A percentile compares a stretch with the other conserved stretches of the same genome.
Evolutionary conservation across 345 rosid species (phyloP).

Genomic region (Pelargonium nanum): DNA sequence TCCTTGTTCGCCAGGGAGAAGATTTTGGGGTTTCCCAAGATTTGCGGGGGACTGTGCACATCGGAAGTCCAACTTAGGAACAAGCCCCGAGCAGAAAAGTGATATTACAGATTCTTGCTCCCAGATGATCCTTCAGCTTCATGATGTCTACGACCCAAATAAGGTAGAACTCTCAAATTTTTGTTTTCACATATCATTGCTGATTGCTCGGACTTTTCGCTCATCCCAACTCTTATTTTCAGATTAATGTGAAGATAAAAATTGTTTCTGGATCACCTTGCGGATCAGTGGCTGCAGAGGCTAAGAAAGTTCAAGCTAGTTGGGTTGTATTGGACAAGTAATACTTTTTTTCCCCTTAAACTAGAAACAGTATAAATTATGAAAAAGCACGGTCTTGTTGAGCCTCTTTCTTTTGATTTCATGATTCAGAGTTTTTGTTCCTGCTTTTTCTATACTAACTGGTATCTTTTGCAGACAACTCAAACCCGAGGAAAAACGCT

Average conservation of each 20-base stretch:
- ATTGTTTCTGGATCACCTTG: conserved; percentile 82
- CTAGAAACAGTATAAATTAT: neutral
- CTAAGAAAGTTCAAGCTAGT: conserved; percentile 59
- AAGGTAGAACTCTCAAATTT: conserved; percentile 34
- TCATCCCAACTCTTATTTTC: conserved; percentile 6
- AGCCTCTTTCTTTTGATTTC: neutral
- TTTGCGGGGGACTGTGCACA: conserved; percentile 90
- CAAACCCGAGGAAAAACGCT: conserved; percentile 69
- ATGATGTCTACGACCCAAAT: conserved; percentile 95
- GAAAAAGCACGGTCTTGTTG: neutral
- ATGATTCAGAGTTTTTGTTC: neutral
- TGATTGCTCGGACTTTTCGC: conserved; percentile 8
- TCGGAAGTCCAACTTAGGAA: conserved; percentile 48
- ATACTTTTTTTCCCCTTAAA: conserved; percentile 8
- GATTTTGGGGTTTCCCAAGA: conserved; percentile 83
- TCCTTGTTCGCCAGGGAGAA: conserved; percentile 46
- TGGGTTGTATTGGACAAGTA: conserved; percentile 99
- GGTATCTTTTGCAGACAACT: conserved; percentile 46
- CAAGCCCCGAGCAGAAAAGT: conserved; percentile 56
- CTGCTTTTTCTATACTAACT: conserved; percentile 1
- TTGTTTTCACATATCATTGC: neutral
- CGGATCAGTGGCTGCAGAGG: conserved; percentile 83
- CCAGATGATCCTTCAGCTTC: conserved; percentile 96
- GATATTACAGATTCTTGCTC: conserved; percentile 91
- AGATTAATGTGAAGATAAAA: conserved; percentile 89